Evolutionary conservation across 345 rosid genomes (phyloP).

Genomic region (Lepidium didymum): DNA sequence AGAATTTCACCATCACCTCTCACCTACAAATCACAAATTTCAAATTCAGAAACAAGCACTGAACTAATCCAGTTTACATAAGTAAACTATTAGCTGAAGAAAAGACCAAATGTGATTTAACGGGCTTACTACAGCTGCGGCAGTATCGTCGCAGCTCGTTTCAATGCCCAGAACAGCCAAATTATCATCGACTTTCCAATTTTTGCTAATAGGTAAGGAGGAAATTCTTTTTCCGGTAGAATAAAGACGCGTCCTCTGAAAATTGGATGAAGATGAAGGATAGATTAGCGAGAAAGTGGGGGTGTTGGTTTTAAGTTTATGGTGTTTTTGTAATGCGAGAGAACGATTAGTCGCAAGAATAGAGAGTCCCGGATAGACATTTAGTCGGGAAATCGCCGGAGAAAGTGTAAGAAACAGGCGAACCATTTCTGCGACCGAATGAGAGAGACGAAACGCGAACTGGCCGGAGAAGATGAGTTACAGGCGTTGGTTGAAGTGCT

Average conservation of each 20-base stretch:
- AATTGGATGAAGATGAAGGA: slow-evolving; percentile 7
- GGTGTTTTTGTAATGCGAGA: slow-evolving; percentile 3
- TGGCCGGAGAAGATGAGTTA: not conserved
- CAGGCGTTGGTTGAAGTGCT: not conserved
- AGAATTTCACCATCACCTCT: slow-evolving; percentile 79
- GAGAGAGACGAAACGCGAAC: not conserved
- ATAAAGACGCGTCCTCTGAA: not conserved
- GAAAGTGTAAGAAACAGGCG: slow-evolving; percentile 13
- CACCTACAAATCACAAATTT: slow-evolving; percentile 40
- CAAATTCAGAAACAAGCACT: not conserved
- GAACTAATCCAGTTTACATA: not conserved
- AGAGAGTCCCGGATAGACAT: not conserved
- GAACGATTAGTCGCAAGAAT: not conserved
- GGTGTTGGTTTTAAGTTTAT: not conserved
- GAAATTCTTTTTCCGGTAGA: not conserved
- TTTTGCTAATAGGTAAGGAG: not conserved
- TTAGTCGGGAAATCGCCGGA: slow-evolving; percentile 22
- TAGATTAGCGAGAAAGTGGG: not conserved
- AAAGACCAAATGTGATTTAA: not conserved
- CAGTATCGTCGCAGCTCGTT: slow-evolving; percentile 97
- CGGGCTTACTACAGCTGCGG: slow-evolving; percentile 74
- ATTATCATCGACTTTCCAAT: slow-evolving; percentile 27
- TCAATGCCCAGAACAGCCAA: slow-evolving; percentile 88
- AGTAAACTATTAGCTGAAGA: not conserved
- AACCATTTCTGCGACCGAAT: slow-evolving; percentile 18